These are phyloP conservation scores for Chaetomium olivaceum DNA, from an alignment of 2,329 filamentous ascomycete species.

Conservation along the genomic window DNA sequence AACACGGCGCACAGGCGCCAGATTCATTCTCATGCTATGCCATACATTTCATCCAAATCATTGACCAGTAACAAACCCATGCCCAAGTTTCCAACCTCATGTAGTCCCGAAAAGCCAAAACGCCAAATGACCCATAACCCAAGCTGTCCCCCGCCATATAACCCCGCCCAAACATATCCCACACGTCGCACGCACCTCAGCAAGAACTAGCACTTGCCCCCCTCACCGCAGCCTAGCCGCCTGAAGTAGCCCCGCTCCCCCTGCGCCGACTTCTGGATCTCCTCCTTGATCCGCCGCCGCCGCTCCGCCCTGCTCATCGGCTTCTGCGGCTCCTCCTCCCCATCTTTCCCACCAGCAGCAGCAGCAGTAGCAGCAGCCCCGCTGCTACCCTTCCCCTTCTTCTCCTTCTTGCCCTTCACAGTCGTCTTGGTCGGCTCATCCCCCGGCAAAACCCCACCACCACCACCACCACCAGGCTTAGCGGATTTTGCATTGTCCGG, in stretches of 20 bases:
- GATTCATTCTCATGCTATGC: background rate
- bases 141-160: background rate
- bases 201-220: no score
- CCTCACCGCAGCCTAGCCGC: conserved; percentile 53
- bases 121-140: background rate
- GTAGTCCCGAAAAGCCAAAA: background rate
- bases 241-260: conserved; percentile 44
- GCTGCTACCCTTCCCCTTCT: conserved; percentile 14
- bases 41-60: background rate
- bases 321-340: conserved; percentile 42
- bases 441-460: background rate
- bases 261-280: conserved; percentile 52
- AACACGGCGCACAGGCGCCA: background rate
- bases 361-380: no score
- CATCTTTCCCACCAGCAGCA: background rate
- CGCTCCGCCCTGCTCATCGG: conserved; percentile 55
- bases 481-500: conserved; percentile 25
- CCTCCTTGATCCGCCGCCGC: conserved; percentile 59
- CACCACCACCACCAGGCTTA: background rate
- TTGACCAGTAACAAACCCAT: background rate
- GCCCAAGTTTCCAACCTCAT: background rate
- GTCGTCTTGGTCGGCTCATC: conserved; percentile 11
- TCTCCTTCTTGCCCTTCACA: background rate
- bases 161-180: background rate
- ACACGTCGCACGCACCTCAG: background rate